These are phyloP conservation scores for Pseudogymnoascus sp. DNA, from an alignment of 2,329 filamentous ascomycete species.

Conservation along the genomic window DNA sequence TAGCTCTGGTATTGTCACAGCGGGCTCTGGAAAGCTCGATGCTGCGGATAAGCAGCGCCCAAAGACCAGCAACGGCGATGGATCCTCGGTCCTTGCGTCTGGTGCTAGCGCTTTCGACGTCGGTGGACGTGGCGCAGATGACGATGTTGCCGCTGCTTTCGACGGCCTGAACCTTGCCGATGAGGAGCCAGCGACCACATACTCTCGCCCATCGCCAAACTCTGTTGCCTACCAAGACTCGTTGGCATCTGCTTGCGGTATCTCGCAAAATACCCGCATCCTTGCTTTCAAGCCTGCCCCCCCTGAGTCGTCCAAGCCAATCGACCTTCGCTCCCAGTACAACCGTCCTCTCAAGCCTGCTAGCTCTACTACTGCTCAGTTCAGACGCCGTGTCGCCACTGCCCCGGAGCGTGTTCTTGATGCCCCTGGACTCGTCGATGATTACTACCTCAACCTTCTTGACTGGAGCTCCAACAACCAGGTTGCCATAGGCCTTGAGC, in stretches of 20 bases:
- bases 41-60: slow-evolving; percentile 59
- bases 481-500: slow-evolving; percentile 93
- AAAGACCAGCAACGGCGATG: slow-evolving; percentile 61
- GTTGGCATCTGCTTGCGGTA: slow-evolving; percentile 81
- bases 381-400: slow-evolving; percentile 84
- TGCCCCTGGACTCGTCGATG: slow-evolving; percentile 89
- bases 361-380: slow-evolving; percentile 67
- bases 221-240: slow-evolving; percentile 87
- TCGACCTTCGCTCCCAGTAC: slow-evolving; percentile 95
- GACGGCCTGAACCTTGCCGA: slow-evolving; percentile 69
- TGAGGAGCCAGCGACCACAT: slow-evolving; percentile 53
- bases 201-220: slow-evolving; percentile 75
- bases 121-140: slow-evolving; percentile 51
- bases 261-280: slow-evolving; percentile 89
- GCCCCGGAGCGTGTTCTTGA: slow-evolving; percentile 94
- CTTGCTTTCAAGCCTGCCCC: slow-evolving; percentile 96
- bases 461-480: slow-evolving; percentile 99
- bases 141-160: slow-evolving; percentile 71
- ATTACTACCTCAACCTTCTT: slow-evolving; percentile 97
- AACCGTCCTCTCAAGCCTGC: slow-evolving; percentile 85
- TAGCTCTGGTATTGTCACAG: slow-evolving; percentile 78
- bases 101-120: slow-evolving; percentile 55
- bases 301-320: slow-evolving; percentile 97
- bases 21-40: slow-evolving; percentile 76
- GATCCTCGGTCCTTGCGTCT: slow-evolving; percentile 66